Evolutionary conservation across 768 basidiomycete species (phyloP).

Genomic region (Collybiopsis luxurians): DNA sequence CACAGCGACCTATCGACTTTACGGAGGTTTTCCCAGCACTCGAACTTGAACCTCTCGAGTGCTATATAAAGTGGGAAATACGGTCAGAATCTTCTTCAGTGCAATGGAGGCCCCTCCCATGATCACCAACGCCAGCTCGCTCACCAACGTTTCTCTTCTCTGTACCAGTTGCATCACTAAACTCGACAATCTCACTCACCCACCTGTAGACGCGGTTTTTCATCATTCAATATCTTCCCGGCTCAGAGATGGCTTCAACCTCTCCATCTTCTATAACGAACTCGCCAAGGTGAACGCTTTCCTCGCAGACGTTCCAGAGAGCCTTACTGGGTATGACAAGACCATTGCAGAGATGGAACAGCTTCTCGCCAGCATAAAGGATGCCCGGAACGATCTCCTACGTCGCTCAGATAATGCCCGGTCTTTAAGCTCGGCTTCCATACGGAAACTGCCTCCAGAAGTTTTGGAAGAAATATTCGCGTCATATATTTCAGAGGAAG

Average conservation of each 20-base stretch:
- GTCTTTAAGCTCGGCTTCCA: neutral
- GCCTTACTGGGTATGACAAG: neutral
- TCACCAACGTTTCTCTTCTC: neutral
- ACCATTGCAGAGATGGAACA: neutral
- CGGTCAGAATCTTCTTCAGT: no score
- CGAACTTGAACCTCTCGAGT: no score
- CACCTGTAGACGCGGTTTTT: neutral
- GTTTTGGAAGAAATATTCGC: slow-evolving; percentile 1
- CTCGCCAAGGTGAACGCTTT: neutral
- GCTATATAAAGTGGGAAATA: no score
- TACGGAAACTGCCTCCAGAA: slow-evolving; percentile 1
- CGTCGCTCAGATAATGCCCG: neutral
- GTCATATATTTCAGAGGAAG: neutral
- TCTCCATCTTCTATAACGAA: neutral
- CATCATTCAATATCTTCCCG: neutral
- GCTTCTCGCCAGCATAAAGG: neutral
- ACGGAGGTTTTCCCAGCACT: no score
- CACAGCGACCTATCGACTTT: no score
- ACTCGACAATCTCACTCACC: neutral
- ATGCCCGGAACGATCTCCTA: neutral
- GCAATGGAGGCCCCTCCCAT: no score
- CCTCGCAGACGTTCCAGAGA: neutral
- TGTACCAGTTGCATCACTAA: neutral
- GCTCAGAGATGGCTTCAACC: neutral
- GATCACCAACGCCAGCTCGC: no score